phyloP scores from a whole-genome alignment of 2,329 filamentous ascomycete species.

The Alternaria brassicicola region DNA sequence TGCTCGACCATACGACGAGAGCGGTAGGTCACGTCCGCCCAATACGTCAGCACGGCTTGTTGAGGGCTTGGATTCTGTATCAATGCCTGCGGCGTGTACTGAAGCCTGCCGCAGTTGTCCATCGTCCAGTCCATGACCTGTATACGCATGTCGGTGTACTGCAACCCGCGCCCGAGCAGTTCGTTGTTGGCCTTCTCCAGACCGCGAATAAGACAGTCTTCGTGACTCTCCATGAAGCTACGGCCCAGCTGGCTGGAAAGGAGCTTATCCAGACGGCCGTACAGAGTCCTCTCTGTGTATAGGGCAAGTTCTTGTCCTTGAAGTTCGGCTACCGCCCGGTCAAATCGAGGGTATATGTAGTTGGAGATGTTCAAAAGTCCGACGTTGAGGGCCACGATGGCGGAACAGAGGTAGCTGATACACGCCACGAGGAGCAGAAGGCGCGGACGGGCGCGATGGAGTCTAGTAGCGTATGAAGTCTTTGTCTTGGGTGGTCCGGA shows the following conservation, averaged over 20 bases:
- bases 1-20: not conserved
- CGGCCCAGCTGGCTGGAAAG: slow-evolving; percentile 10
- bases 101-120: slow-evolving; percentile 28
- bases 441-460: slow-evolving; percentile 4
- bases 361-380: slow-evolving; percentile 4
- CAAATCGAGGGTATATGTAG: slow-evolving; percentile 6
- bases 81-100: slow-evolving; percentile 23
- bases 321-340: slow-evolving; percentile 9
- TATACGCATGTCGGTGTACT: slow-evolving; percentile 21
- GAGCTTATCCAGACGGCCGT: slow-evolving; percentile 15
- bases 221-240: slow-evolving; percentile 28
- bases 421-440: slow-evolving; percentile 13
- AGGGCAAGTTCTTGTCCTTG: not conserved
- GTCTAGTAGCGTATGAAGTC: not conserved
- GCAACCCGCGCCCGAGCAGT: slow-evolving; percentile 17
- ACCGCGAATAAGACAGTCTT: slow-evolving; percentile 35
- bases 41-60: slow-evolving; percentile 8
- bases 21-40: not conserved
- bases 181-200: slow-evolving; percentile 17
- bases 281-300: slow-evolving; percentile 8
- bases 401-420: slow-evolving; percentile 12
- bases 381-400: slow-evolving; percentile 11
- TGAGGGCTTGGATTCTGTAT: slow-evolving; percentile 3
- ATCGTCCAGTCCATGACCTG: slow-evolving; percentile 30
- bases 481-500: not conserved